Conservation (phyloP, 1,284 basidiomycete genomes). For the Tilletia setariae region DNA sequence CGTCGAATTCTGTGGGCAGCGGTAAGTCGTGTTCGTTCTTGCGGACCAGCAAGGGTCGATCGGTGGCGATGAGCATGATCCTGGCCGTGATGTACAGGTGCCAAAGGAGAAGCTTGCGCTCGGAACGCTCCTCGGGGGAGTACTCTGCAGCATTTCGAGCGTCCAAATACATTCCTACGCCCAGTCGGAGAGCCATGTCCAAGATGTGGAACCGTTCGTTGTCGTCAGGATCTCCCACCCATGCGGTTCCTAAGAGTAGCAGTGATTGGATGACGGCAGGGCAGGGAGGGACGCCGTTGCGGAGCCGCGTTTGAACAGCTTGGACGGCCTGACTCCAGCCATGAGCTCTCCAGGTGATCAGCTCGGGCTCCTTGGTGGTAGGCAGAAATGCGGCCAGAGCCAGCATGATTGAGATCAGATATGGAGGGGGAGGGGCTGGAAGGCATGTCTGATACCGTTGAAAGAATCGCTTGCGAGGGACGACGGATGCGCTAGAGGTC, state of each 20-base stretch:
- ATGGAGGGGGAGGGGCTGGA: constrained; percentile 14
- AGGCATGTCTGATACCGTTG: constrained; percentile 8
- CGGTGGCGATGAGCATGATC: not conserved
- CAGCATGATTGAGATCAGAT: constrained; percentile 15
- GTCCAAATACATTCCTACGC: constrained; percentile 11
- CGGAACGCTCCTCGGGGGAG: not conserved
- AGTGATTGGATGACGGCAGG: constrained; percentile 18
- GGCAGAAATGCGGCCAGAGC: constrained; percentile 10
- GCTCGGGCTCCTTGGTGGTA: constrained; percentile 18
- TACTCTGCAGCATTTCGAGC: not conserved
- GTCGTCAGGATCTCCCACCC: constrained; percentile 14
- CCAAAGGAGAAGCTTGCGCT: constrained; percentile 19
- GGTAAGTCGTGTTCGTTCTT: not conserved
- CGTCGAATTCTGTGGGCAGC: not conserved
- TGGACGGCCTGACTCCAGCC: constrained; percentile 18
- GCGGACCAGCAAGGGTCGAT: not conserved
- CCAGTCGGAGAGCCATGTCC: constrained; percentile 17
- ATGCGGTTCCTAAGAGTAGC: constrained; percentile 12
- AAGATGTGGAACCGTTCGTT: constrained; percentile 16
- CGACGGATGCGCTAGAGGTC: not conserved
- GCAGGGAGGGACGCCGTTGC: not conserved
- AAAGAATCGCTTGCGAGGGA: constrained; percentile 1
- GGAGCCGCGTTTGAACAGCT: constrained; percentile 15
- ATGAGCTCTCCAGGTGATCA: constrained; percentile 6
- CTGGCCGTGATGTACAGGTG: constrained; percentile 11